Evolutionary conservation across 768 basidiomycete genomes (phyloP).

Genomic region (Trametes cinnabarina): DNA sequence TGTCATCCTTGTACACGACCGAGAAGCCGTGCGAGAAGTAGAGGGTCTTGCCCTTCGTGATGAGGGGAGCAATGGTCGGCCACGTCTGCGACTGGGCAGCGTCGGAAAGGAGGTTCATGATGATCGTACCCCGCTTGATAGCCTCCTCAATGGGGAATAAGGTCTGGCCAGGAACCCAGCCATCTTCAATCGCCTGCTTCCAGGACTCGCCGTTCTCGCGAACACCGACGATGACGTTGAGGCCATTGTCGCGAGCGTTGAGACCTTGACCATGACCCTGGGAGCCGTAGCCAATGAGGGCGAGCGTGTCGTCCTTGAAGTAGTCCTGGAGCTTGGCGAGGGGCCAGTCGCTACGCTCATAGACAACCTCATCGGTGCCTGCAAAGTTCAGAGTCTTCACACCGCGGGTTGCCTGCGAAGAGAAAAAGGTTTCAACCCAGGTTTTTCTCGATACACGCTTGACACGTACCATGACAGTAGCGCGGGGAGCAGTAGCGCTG

Average conservation of each 20-base stretch:
- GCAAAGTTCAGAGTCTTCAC: conserved; percentile 97
- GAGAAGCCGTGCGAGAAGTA: conserved; percentile 99
- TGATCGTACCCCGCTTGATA: conserved; percentile 91
- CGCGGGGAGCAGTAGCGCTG: conserved; percentile 25
- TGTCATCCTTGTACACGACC: conserved; percentile 96
- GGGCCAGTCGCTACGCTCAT: conserved; percentile 98
- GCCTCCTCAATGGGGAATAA: conserved; percentile 99
- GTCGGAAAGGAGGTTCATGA: conserved; percentile 99
- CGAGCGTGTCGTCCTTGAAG: conserved; percentile 99
- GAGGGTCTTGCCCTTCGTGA: conserved; percentile 99
- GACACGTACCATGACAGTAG: conserved; percentile 40
- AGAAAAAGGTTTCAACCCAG: conserved; percentile 8
- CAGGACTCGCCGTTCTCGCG: conserved; percentile 96
- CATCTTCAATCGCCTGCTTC: conserved; percentile 93
- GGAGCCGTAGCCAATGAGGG: conserved; percentile 98
- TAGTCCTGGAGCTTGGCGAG: conserved; percentile 97
- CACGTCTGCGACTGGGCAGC: conserved; percentile 99
- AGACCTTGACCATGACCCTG: conserved; percentile 98
- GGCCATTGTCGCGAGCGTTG: conserved; percentile 98
- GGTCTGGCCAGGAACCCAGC: conserved; percentile 97
- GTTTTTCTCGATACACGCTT: background rate
- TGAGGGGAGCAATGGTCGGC: conserved; percentile 84
- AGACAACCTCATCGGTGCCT: conserved; percentile 88
- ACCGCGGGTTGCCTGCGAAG: conserved; percentile 60
- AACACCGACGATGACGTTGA: conserved; percentile 98